Evolutionary conservation across 225 moss, liverwort and hornwort species (phyloP).

Genomic region (Asterella californica): DNA sequence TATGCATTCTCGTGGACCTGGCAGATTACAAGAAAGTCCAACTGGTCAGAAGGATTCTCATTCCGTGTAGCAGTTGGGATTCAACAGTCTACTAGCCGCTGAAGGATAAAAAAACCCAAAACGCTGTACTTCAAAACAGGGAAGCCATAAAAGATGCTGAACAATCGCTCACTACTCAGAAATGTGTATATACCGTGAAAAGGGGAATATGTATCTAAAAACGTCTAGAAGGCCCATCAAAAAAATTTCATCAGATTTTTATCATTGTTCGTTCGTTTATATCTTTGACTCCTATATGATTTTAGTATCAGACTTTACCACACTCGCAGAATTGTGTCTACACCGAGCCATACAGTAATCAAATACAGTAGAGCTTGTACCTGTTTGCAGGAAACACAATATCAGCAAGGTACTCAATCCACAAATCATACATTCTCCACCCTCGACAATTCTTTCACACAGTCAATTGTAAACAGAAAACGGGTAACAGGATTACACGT

Average conservation of each 20-base stretch:
- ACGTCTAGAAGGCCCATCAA: neutral
- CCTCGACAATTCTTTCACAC: neutral
- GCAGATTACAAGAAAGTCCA: neutral
- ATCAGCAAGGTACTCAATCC: neutral
- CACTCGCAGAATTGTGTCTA: slow-evolving; percentile 73
- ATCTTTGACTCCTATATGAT: neutral
- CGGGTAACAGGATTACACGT: neutral
- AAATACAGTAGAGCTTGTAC: slow-evolving; percentile 60
- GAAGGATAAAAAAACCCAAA: too few species aligned
- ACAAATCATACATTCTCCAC: neutral
- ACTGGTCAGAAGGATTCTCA: neutral
- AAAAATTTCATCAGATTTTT: neutral
- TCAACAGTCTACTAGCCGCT: too few species aligned
- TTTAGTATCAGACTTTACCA: slow-evolving; percentile 44
- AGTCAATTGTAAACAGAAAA: neutral
- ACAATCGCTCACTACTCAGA: neutral
- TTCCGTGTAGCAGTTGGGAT: neutral
- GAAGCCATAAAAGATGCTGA: neutral
- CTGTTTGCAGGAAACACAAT: slow-evolving; percentile 22
- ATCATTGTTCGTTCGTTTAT: neutral
- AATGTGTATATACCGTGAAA: neutral
- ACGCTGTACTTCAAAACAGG: neutral
- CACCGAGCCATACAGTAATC: slow-evolving; percentile 68
- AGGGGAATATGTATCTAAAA: neutral
- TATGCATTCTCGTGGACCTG: slow-evolving; percentile 85